A percentile compares a stretch with the other conserved stretches of the same genome.
Evolutionary conservation across 148 eudicot species (phyloP).

Genomic region (Rhododendron vialii): DNA sequence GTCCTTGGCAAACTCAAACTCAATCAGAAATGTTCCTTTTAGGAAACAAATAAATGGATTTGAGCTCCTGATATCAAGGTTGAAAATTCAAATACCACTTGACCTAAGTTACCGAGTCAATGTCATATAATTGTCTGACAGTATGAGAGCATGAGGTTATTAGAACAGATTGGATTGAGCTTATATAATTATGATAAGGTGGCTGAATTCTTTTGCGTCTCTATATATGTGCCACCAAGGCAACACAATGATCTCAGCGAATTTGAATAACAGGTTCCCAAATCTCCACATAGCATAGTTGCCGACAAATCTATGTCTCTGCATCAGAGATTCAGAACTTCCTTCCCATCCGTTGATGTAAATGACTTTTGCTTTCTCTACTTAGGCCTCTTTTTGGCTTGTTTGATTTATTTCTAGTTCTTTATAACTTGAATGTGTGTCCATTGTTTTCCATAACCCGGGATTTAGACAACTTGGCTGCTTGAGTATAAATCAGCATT

Average conservation of each 20-base stretch:
- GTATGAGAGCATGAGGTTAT: too few species aligned
- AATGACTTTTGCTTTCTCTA: background rate
- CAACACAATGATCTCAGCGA: background rate
- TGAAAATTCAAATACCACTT: background rate
- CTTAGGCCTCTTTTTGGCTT: background rate
- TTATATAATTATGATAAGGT: background rate
- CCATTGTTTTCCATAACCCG: background rate
- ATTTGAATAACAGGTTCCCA: background rate
- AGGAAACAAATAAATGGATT: too few species aligned
- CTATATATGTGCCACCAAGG: background rate
- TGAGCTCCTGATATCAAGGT: too few species aligned
- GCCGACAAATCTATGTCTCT: background rate
- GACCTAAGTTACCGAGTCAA: too few species aligned
- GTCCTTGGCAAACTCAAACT: background rate
- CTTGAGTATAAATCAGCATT: background rate
- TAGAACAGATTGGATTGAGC: background rate
- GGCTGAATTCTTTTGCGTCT: background rate
- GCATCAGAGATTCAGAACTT: background rate
- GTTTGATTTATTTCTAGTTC: background rate
- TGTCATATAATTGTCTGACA: too few species aligned
- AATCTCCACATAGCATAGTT: background rate
- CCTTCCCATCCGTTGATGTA: background rate
- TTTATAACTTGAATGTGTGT: background rate
- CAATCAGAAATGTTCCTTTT: too few species aligned
- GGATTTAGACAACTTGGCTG: background rate